Conservation (phyloP, 345 rosid species). For the Melaleuca quinquenervia region DNA sequence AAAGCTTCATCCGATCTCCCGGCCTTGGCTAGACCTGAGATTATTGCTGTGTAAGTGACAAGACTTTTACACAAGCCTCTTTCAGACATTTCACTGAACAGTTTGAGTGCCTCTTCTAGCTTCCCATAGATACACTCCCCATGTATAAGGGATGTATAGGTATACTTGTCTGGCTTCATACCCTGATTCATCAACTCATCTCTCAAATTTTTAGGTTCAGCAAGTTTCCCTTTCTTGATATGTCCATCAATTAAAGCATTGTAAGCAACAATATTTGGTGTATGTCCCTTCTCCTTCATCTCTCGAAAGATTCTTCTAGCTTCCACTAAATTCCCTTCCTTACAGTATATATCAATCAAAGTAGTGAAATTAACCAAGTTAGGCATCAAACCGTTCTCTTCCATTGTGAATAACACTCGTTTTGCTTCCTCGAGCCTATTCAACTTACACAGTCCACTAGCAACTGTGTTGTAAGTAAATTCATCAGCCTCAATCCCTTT, state of each 20-base stretch:
- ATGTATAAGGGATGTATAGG: conserved; percentile 67
- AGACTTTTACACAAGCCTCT: conserved; percentile 36
- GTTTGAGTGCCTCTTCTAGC: conserved; percentile 53
- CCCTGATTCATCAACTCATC: conserved; percentile 47
- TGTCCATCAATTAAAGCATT: conserved; percentile 63
- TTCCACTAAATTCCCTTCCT: conserved; percentile 72
- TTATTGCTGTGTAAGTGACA: conserved; percentile 53
- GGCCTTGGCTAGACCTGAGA: conserved; percentile 55
- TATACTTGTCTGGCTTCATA: conserved; percentile 40
- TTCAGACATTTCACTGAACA: conserved; percentile 39
- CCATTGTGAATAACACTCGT: conserved; percentile 44
- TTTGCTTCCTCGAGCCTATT: conserved; percentile 63
- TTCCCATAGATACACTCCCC: conserved; percentile 62
- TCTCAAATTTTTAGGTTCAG: conserved; percentile 51
- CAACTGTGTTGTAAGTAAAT: conserved; percentile 48
- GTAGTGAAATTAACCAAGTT: conserved; percentile 56
- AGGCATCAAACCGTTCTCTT: conserved; percentile 33
- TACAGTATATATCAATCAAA: conserved; percentile 64
- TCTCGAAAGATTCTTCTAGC: conserved; percentile 55
- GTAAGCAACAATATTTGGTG: conserved; percentile 45
- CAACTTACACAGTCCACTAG: conserved; percentile 43
- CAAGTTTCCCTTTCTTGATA: conserved; percentile 51
- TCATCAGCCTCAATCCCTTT: conserved; percentile 62
- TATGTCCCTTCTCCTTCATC: conserved; percentile 42
- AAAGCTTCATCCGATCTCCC: conserved; percentile 85